Evolutionary conservation across 2,329 filamentous ascomycete species (phyloP), one percentile per base, ranked within the genome.

Genomic region (Exophiala lecanii-corni): DNA sequence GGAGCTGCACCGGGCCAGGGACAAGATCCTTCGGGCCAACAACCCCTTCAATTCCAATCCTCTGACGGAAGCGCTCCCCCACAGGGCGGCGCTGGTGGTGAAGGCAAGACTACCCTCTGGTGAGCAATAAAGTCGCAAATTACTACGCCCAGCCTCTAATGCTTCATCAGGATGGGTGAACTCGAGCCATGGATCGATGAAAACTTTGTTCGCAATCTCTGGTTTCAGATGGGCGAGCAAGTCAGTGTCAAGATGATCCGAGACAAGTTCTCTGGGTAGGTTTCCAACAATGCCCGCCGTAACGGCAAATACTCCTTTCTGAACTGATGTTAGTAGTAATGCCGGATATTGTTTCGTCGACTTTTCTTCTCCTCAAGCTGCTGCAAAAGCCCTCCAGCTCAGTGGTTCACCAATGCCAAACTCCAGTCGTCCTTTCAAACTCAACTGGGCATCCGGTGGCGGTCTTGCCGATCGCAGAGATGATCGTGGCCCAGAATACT

Each of bases 221-320:
- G 88, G 78, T 94, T 88, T 61, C 82, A 89, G 59, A 86, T 95
- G 72, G 89, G 86, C 56, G 92, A 97, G 69, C 82, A 82, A 53
- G 92, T 98, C 59, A 96, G 96, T 59, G 92, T 98, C 58, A 98
- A 98, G 79, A 95, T 98, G 78, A 98, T 98, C 60, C 87, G 92
- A 55, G 92, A 98, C 73, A 96, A 96, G 70, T 95, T 95, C 68
- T 96, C 91, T 63, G 92, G 91, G 89, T 95, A 76, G 69, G 76
- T 62, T 15, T 5, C 5, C 36, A 33, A n/a, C 34, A 36, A 21
- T 28, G 23, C 30, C n/a, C 21, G 23, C 23, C 23, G 12, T 12
- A 7, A 12, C 23, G 23, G 23, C 23, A 26, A 26, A 26, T 26
- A 26, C 23, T 26, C 23, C 12, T 26, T 26, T 58, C 47, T 54